phyloP scores from a whole-genome alignment of 768 basidiomycete genomes.

The Agaricus blazei region DNA sequence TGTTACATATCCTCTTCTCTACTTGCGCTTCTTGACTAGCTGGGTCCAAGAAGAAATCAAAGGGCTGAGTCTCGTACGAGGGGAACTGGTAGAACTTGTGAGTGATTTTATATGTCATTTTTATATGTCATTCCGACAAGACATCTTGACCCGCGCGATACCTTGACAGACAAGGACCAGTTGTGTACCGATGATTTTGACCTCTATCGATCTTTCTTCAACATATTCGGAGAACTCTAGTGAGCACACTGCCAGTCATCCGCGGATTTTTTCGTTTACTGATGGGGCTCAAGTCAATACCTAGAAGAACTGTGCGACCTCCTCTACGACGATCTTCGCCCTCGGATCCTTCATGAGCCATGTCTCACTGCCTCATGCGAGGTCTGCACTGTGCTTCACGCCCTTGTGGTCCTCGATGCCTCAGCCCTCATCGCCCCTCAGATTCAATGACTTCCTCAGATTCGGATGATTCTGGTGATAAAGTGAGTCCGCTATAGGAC shows the following conservation, averaged over 20 bases:
- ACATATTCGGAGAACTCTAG: constrained; percentile 62
- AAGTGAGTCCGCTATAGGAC: too few relatives aligned
- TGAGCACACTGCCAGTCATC: constrained; percentile 21
- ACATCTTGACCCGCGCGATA: background rate
- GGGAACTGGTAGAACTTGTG: constrained; percentile 87
- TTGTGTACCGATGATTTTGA: constrained; percentile 88
- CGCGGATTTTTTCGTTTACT: background rate
- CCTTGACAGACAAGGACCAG: constrained; percentile 67
- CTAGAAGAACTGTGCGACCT: constrained; percentile 90
- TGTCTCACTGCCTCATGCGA: constrained; percentile 85
- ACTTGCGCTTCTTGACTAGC: constrained; percentile 60
- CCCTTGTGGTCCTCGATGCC: constrained; percentile 90
- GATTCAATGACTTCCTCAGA: constrained; percentile 8
- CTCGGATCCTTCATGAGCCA: constrained; percentile 91
- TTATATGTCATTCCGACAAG: background rate
- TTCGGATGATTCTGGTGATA: constrained; percentile 16
- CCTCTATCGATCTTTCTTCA: constrained; percentile 82
- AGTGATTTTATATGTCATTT: too few relatives aligned
- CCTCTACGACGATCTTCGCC: constrained; percentile 92
- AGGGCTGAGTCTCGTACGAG: constrained; percentile 70
- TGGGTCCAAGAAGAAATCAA: constrained; percentile 79
- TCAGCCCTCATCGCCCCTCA: constrained; percentile 22
- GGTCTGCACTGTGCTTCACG: constrained; percentile 94
- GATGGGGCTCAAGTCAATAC: constrained; percentile 53
- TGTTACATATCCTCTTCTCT: constrained; percentile 65